phyloP scores from a whole-genome alignment of 2,329 filamentous ascomycete species.

The Aspergillaceae sp. region DNA sequence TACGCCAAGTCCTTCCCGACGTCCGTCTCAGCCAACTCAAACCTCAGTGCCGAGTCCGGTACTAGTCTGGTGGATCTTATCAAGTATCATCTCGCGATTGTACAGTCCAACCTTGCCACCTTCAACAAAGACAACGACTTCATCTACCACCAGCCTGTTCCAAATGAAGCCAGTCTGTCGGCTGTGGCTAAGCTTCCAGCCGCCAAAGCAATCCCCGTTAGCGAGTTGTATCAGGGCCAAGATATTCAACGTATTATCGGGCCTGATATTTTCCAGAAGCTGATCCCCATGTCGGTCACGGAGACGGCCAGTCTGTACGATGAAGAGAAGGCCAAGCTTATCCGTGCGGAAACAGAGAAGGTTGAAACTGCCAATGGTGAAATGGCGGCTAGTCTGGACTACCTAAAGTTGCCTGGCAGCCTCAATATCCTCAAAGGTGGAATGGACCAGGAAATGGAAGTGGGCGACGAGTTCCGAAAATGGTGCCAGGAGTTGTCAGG shows the following conservation, averaged over 20 bases:
- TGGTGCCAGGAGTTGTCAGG: slow-evolving; percentile 93
- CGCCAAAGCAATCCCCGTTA: slow-evolving; percentile 93
- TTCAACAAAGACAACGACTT: slow-evolving; percentile 92
- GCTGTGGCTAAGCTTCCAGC: slow-evolving; percentile 85
- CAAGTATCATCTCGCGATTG: slow-evolving; percentile 69
- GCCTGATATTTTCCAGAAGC: slow-evolving; percentile 92
- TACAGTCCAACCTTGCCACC: slow-evolving; percentile 70
- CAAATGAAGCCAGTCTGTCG: slow-evolving; percentile 70
- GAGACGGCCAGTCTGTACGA: slow-evolving; percentile 96
- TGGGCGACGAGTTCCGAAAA: slow-evolving; percentile 81
- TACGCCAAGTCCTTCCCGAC: slow-evolving; percentile 71
- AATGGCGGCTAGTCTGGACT: slow-evolving; percentile 91
- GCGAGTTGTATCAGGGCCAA: slow-evolving; percentile 91
- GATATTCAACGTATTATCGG: slow-evolving; percentile 96
- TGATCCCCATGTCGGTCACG: slow-evolving; percentile 90
- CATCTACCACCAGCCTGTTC: slow-evolving; percentile 91
- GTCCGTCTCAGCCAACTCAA: slow-evolving; percentile 69
- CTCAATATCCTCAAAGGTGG: slow-evolving; percentile 88
- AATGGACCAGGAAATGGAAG: slow-evolving; percentile 76
- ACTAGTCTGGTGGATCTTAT: slow-evolving; percentile 66
- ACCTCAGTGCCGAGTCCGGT: slow-evolving; percentile 73
- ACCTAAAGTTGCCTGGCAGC: slow-evolving; percentile 79
- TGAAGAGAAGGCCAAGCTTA: slow-evolving; percentile 93
- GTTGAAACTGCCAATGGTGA: slow-evolving; percentile 90
- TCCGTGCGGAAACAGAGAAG: slow-evolving; percentile 85